Evolutionary conservation across 2,329 filamentous ascomycete genomes (phyloP).

Genomic region (Ascomycota sp.): DNA sequence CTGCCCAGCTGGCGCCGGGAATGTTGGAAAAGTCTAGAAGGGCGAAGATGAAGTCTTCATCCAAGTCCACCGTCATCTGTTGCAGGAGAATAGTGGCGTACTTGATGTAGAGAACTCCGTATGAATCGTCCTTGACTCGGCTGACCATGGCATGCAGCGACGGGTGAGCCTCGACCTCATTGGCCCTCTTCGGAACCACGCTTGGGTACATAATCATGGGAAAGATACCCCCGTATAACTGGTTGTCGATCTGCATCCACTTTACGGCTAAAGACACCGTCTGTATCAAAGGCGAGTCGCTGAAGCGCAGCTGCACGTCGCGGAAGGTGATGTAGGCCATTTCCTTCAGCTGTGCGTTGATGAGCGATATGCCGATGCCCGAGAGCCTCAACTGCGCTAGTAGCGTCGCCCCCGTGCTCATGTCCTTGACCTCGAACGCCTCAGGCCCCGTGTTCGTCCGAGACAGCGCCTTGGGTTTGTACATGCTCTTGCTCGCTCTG

Average conservation of each 20-base stretch:
- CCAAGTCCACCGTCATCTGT: slow-evolving; percentile 94
- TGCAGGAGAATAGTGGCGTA: slow-evolving; percentile 87
- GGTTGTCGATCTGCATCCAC: slow-evolving; percentile 98
- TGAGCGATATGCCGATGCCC: slow-evolving; percentile 78
- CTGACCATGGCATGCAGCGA: slow-evolving; percentile 85
- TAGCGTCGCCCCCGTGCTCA: slow-evolving; percentile 76
- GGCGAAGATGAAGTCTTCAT: slow-evolving; percentile 95
- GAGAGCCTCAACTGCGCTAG: slow-evolving; percentile 73
- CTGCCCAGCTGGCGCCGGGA: slow-evolving; percentile 62
- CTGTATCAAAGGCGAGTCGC: slow-evolving; percentile 84
- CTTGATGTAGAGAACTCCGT: slow-evolving; percentile 95
- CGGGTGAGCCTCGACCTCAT: slow-evolving; percentile 89
- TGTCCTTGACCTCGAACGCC: slow-evolving; percentile 76
- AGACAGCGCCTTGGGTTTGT: slow-evolving; percentile 37
- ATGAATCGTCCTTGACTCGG: slow-evolving; percentile 92
- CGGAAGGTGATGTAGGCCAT: slow-evolving; percentile 84
- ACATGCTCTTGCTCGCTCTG: slow-evolving; percentile 80
- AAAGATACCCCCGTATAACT: slow-evolving; percentile 95
- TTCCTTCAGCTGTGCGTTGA: slow-evolving; percentile 83
- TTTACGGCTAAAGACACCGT: slow-evolving; percentile 81
- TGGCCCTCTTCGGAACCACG: slow-evolving; percentile 89
- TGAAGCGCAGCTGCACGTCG: slow-evolving; percentile 78
- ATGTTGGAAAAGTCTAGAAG: slow-evolving; percentile 89
- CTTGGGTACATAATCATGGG: slow-evolving; percentile 93
- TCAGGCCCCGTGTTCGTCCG: slow-evolving; percentile 29